These are phyloP conservation scores for Delonix regia DNA, from an alignment of 306 rosid genomes.

Conservation along the genomic window DNA sequence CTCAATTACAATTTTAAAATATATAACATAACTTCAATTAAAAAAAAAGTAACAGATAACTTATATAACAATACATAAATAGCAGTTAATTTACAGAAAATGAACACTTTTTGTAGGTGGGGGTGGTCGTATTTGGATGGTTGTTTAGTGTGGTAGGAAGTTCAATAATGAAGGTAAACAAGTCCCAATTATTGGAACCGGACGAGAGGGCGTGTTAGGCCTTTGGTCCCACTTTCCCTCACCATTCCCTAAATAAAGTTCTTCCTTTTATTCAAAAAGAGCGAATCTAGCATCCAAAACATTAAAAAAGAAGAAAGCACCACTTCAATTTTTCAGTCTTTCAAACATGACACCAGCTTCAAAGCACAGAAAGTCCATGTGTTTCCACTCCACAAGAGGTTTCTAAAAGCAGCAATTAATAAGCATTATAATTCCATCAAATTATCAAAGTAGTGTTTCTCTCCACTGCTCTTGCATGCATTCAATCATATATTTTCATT, in stretches of 20 bases:
- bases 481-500: not conserved
- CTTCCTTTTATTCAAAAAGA: not conserved
- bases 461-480: not conserved
- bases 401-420: not conserved
- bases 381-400: not conserved
- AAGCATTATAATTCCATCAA: not conserved
- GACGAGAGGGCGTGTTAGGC: not conserved
- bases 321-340: not conserved
- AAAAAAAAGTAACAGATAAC: too few relatives aligned
- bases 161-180: not conserved
- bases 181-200: not conserved
- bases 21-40: not conserved
- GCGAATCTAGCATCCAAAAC: conserved; percentile 13
- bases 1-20: not conserved
- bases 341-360: not conserved
- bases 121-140: not conserved
- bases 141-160: not conserved
- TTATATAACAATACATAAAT: too few relatives aligned
- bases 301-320: not conserved
- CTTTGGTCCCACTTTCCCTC: conserved; percentile 14
- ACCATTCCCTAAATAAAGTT: conserved; percentile 23
- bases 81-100: too few relatives aligned
- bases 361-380: conserved; percentile 2
- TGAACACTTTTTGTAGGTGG: not conserved
- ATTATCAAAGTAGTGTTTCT: not conserved